Base-by-base conservation (phyloP, 768 basidiomycete genomes). In the Tricholoma sp. region DNA sequence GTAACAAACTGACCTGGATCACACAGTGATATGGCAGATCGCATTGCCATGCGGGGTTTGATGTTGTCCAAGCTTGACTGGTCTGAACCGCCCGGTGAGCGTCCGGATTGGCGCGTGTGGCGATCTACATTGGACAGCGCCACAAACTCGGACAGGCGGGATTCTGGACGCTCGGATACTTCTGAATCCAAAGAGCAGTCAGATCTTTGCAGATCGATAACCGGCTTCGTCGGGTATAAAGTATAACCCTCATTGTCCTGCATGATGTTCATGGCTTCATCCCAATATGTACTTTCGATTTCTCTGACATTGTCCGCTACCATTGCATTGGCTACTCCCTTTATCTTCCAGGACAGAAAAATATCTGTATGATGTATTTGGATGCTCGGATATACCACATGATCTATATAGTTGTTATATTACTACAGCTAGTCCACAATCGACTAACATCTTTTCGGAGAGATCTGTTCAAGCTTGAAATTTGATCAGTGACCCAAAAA, bases 21-120 rank as follows among this genome's bases (percentile, higher is more conserved):
- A 17, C 33, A 18, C 56, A 91, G 89, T 60, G 89, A 91, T 59
- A 91, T 91, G 89, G 74, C 74, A 41, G 85, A 88, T 61, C 85
- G 88, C 11, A 84, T 86, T 44, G 76, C 78, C 49, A 80, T 89
- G 73, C 80, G 84, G 36, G 72, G 72, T 13, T 70, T 71, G 49
- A 70, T 88, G 29, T 68, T 70, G 47, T 68, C 74, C 3, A 74
- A 77, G 53, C 65, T 84, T 29, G 65, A 65, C 13, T 89, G 88
- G 88, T 51, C 63, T 2, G 80, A 80, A 55, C 79, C 80, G 28
- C 60, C 69, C 8, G 76, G 75, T 12, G 76, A 80, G 29, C 66
- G 69, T 13, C 80, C 84, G 0, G 79, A 82, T 24, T 78, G 78
- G 79, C 72, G 73, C 9, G 68, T 70, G 32, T 85, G 86, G 85